phyloP scores from a whole-genome alignment of 768 basidiomycete species.

The Vararia minispora region DNA sequence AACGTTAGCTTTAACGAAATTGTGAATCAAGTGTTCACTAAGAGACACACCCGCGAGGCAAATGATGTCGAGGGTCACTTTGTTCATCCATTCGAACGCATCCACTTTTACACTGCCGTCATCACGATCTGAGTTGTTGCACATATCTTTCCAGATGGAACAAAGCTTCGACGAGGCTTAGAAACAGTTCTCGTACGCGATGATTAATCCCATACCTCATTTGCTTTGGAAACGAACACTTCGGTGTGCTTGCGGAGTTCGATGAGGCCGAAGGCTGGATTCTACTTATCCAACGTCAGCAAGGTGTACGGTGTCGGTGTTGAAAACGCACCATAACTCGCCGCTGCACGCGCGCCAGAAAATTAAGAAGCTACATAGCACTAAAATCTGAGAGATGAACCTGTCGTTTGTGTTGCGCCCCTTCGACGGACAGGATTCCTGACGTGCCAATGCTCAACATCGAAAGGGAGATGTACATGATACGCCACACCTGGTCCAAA shows the following conservation, averaged over 20 bases:
- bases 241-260: conserved; percentile 16
- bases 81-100: conserved; percentile 12
- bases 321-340: conserved; percentile 3
- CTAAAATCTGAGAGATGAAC: background rate
- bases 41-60: conserved; percentile 15
- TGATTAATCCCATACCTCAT: conserved; percentile 10
- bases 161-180: conserved; percentile 14
- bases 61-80: conserved; percentile 17
- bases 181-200: background rate
- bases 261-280: conserved; percentile 16
- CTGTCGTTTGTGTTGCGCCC: conserved; percentile 8
- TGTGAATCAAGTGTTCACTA: too few relatives aligned
- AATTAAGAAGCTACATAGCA: background rate
- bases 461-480: background rate
- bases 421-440: conserved; percentile 9
- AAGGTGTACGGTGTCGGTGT: background rate
- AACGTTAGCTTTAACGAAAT: too few relatives aligned
- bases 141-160: conserved; percentile 17
- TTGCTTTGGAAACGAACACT: conserved; percentile 14
- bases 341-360: background rate
- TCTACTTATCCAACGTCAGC: conserved; percentile 2
- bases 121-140: conserved; percentile 4
- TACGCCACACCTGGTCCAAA: conserved; percentile 8
- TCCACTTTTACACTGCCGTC: conserved; percentile 8
- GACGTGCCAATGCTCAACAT: background rate